Evolutionary conservation across 1,284 basidiomycete genomes (phyloP).

Genomic region (Porogramme epimiltina): DNA sequence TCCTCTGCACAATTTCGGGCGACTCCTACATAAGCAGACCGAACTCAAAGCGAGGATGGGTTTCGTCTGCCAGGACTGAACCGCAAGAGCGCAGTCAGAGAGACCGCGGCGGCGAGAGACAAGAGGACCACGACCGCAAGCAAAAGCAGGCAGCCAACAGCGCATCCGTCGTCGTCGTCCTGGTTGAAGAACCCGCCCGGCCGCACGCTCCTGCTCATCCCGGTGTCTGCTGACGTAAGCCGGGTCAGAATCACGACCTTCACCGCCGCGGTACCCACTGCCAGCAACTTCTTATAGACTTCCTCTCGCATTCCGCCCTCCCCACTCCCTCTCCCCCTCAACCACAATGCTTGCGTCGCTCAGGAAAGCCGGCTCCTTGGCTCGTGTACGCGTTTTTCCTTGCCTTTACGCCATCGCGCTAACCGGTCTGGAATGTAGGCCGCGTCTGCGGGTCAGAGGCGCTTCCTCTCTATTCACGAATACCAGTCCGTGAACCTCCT

Average conservation of each 20-base stretch:
- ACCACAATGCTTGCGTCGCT: constrained; percentile 69
- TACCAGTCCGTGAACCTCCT: constrained; percentile 96
- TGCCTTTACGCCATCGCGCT: neutral
- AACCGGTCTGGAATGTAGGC: constrained; percentile 39
- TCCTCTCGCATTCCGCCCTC: constrained; percentile 10
- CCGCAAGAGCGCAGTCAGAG: constrained; percentile 34
- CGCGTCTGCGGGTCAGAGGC: constrained; percentile 81
- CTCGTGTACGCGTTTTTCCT: constrained; percentile 50
- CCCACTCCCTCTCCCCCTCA: constrained; percentile 19
- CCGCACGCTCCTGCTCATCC: constrained; percentile 2
- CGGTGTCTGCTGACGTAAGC: constrained; percentile 26
- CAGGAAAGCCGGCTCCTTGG: constrained; percentile 59
- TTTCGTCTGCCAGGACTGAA: constrained; percentile 63
- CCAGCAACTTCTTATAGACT: constrained; percentile 20
- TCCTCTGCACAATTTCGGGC: constrained; percentile 79
- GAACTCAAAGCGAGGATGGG: constrained; percentile 80
- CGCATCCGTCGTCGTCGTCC: constrained; percentile 79
- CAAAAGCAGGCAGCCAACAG: constrained; percentile 8
- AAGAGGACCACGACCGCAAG: constrained; percentile 45
- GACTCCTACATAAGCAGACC: constrained; percentile 58
- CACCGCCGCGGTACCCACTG: constrained; percentile 8
- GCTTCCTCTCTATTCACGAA: constrained; percentile 97
- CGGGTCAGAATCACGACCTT: constrained; percentile 9
- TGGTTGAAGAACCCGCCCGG: constrained; percentile 38
- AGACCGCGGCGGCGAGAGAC: constrained; percentile 66